A percentile compares a stretch with the other conserved stretches of the same genome.
Evolutionary conservation across 2,329 filamentous ascomycete species (phyloP).

Genomic region (Aspergillus viridinutans): DNA sequence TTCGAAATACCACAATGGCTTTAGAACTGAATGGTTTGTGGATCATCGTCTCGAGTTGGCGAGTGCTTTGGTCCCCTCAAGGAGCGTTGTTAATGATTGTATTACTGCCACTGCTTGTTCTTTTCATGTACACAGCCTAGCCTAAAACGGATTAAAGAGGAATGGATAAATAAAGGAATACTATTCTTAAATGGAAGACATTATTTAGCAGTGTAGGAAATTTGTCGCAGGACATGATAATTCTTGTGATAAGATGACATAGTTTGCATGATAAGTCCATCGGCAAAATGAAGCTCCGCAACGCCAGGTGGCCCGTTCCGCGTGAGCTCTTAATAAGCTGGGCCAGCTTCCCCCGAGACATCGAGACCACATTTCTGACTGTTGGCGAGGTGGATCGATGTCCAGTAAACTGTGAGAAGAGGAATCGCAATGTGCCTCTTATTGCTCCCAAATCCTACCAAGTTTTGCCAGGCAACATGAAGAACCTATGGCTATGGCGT

Average conservation of each 20-base stretch:
- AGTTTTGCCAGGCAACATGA: slow-evolving; percentile 31
- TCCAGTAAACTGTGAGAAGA: neutral
- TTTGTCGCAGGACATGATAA: neutral
- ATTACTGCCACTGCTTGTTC: slow-evolving; percentile 20
- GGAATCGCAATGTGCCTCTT: slow-evolving; percentile 34
- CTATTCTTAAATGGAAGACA: no score
- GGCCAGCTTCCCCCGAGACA: neutral
- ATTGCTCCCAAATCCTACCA: slow-evolving; percentile 10
- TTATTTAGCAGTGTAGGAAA: neutral
- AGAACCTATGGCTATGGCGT: slow-evolving; percentile 26
- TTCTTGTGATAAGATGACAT: neutral
- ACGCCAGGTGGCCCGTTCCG: slow-evolving; percentile 35
- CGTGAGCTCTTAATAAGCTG: slow-evolving; percentile 3
- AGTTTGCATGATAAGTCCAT: slow-evolving; percentile 3
- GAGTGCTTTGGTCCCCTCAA: slow-evolving; percentile 12
- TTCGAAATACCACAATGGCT: slow-evolving; percentile 23
- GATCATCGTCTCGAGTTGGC: neutral
- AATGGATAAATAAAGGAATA: neutral
- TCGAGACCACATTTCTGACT: neutral
- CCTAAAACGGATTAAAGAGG: neutral
- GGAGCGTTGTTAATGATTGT: slow-evolving; percentile 20
- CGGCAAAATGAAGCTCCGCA: slow-evolving; percentile 36
- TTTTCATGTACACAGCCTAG: slow-evolving; percentile 31
- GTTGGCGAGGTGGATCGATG: neutral
- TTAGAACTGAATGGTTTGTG: slow-evolving; percentile 15